Evolutionary conservation across 2,329 filamentous ascomycete genomes (phyloP), one percentile per base, ranked within the genome.

Genomic region (Trichoderma asperellum): DNA sequence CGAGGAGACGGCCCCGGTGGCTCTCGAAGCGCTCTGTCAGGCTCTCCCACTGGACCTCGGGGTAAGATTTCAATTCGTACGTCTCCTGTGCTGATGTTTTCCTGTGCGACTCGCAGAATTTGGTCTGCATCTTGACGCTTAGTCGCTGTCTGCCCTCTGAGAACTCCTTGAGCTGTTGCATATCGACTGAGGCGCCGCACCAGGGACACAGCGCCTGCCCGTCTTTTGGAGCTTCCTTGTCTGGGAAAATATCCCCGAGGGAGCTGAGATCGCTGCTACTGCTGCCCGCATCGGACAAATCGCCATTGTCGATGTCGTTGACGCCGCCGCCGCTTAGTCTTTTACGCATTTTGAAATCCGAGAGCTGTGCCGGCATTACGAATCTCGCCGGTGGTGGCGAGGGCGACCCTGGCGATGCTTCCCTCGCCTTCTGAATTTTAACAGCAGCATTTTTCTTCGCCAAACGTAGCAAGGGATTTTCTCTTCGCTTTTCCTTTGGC

Each of bases 81-180:
- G 77, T 77, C 8, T 81, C 78, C 67, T 80, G 73, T 2, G 89
- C 90, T 2, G 85, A 81, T 35, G 81, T 80, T 70, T 82, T 84
- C 74, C 86, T 87, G 81, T 93, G 91, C 8, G 83, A 79, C 55
- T 84, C 82, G 77, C 91, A 93, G 77, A 93, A 92, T 21, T 79
- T 81, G 24, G 84, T 81, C 76, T 92, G 89, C 73, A 86, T 82
- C 37, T 83, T 82, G 43, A 91, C 84, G 37, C 82, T 86, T 80
- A 90, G 82, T 53, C 81, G 79, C 56, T 78, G 79, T 18, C 81
- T 43, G 40, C 40, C 79, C 16, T 82, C 79, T 1, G 83, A 82
- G 73, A 88, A 88, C 2, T 81, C 80, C 63, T 84, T 79, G n/a
- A 93, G 81, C 1, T 87, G 78, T 0, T 80, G 79, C 11, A 81